Conservation (phyloP, 352 stramenopile species). For the Stramenopiles sp. region DNA sequence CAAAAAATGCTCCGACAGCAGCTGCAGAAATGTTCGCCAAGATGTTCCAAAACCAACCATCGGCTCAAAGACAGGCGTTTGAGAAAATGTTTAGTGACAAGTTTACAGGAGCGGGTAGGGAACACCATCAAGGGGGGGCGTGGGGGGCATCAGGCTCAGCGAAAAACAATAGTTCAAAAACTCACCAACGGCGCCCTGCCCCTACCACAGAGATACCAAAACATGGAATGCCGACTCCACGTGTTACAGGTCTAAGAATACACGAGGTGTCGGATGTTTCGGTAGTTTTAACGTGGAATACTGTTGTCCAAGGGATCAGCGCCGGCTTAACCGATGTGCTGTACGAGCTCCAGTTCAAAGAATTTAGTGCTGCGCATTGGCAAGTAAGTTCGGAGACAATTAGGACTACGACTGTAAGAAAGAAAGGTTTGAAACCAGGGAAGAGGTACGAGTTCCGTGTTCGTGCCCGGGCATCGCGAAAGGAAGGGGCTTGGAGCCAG, state of each 20-base stretch:
- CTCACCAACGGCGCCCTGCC: neutral
- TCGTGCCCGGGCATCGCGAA: neutral
- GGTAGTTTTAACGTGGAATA: conserved; percentile 4
- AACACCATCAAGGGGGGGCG: no score
- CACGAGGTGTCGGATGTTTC: conserved; percentile 4
- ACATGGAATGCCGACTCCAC: conserved; percentile 7
- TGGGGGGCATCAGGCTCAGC: no score
- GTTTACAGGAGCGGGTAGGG: neutral
- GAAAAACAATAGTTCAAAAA: neutral
- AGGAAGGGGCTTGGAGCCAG: neutral
- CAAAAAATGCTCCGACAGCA: conserved; percentile 2
- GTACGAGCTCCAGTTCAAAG: conserved; percentile 7
- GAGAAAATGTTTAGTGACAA: neutral
- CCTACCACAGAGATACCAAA: neutral
- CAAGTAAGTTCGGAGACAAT: conserved; percentile 5
- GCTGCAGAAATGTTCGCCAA: conserved; percentile 4
- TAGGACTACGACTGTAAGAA: conserved; percentile 8
- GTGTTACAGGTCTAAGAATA: conserved; percentile 5
- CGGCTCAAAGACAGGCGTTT: neutral
- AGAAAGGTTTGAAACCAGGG: conserved; percentile 6
- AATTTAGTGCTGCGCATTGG: conserved; percentile 10
- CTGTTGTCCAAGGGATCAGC: conserved; percentile 3
- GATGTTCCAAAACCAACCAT: conserved; percentile 11
- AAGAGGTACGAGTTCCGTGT: conserved; percentile 9
- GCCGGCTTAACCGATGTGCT: neutral